Evolutionary conservation across 257 asterid genomes (phyloP).

Genomic region (Penstemon barbatus): DNA sequence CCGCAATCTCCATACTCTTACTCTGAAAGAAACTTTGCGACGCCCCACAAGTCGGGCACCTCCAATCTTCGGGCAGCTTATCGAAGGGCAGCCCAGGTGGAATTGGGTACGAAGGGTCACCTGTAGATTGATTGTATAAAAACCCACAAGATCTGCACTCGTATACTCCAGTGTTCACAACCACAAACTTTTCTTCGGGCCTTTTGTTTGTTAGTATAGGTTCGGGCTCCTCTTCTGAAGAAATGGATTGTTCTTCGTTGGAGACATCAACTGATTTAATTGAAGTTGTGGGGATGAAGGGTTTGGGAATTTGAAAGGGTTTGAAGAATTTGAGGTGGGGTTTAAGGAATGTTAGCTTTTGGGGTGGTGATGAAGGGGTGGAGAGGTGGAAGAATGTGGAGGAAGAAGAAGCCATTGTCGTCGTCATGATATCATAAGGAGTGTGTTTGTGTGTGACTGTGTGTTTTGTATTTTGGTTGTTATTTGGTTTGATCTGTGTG

Average conservation of each 20-base stretch:
- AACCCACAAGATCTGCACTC: conserved; percentile 93
- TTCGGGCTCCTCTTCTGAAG: conserved; percentile 35
- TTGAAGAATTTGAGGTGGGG: conserved; percentile 37
- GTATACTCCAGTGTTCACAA: conserved; percentile 77
- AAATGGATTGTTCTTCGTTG: conserved; percentile 52
- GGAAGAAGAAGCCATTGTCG: conserved; percentile 77
- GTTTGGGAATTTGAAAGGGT: conserved; percentile 27
- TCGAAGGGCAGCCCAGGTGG: conserved; percentile 89
- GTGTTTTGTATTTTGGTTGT: not conserved
- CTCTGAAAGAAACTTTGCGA: conserved; percentile 82
- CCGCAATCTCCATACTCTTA: conserved; percentile 91
- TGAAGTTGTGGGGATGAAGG: conserved; percentile 10
- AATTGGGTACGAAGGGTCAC: conserved; percentile 86
- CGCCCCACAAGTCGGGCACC: conserved; percentile 95
- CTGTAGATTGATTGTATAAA: conserved; percentile 53
- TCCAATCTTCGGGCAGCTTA: conserved; percentile 86
- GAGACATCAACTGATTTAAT: conserved; percentile 70
- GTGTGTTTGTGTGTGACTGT: not conserved
- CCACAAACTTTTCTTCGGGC: conserved; percentile 87
- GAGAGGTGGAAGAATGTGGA: conserved; percentile 51
- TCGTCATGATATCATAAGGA: conserved; percentile 27
- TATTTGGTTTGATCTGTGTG: conserved; percentile 2
- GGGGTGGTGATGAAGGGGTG: conserved; percentile 34
- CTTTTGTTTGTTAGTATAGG: conserved; percentile 43
- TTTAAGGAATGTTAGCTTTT: conserved; percentile 29